A percentile compares a stretch with the other conserved stretches of the same genome.
Evolutionary conservation across 2,329 filamentous ascomycete species (phyloP).

Genomic region (Colletotrichum australisinense): DNA sequence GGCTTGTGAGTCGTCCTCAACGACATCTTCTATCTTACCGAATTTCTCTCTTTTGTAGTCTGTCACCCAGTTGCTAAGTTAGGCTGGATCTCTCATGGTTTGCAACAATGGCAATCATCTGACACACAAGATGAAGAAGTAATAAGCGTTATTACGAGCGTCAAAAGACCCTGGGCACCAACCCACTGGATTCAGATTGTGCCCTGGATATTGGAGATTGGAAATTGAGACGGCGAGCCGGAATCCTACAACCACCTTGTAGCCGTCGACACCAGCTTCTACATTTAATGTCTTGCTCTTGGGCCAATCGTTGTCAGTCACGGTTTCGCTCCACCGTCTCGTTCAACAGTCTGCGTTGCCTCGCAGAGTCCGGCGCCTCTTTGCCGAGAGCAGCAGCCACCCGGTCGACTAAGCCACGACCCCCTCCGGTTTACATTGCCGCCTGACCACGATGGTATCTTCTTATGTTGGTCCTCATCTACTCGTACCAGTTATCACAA

Average conservation of each 20-base stretch:
- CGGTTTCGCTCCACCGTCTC: neutral
- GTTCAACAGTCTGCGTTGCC: neutral
- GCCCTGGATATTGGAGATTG: neutral
- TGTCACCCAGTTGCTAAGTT: neutral
- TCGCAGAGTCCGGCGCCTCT: neutral
- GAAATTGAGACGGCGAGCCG: too few species aligned
- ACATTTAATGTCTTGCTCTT: neutral
- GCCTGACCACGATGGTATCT: conserved; percentile 18
- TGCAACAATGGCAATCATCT: conserved; percentile 6
- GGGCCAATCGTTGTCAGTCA: neutral
- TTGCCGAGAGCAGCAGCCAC: conserved; percentile 26
- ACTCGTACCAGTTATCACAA: neutral
- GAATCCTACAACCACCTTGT: neutral
- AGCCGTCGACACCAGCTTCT: neutral
- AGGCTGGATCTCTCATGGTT: neutral
- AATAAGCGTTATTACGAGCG: conserved; percentile 13
- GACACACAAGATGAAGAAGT: neutral
- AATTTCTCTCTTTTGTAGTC: neutral
- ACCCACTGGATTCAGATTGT: conserved; percentile 1
- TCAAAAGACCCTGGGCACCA: conserved; percentile 11
- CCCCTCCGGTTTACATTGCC: conserved; percentile 7
- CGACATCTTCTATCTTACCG: neutral
- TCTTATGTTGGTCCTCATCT: neutral
- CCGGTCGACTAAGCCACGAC: conserved; percentile 31
- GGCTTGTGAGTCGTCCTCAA: neutral